phyloP scores from a whole-genome alignment of 106 monocot genomes.

The Dioscorea alata region DNA sequence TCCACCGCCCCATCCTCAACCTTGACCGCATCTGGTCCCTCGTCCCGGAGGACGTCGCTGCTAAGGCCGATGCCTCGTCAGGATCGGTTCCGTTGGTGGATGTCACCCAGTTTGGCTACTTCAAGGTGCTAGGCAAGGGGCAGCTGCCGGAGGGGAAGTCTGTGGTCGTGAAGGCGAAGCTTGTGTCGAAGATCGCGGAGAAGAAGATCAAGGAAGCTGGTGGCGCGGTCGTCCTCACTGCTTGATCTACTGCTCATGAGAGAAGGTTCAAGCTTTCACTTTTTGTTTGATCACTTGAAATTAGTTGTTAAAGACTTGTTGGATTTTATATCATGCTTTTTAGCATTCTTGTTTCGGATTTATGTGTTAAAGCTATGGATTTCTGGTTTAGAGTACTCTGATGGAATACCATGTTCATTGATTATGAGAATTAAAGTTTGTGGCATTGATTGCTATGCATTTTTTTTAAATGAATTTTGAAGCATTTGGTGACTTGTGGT shows the following conservation, averaged over 20 bases:
- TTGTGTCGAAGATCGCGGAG: slow-evolving; percentile 66
- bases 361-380: too few species aligned
- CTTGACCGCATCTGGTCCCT: slow-evolving; percentile 53
- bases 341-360: too few species aligned
- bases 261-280: too few species aligned
- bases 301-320: too few species aligned
- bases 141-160: slow-evolving; percentile 32
- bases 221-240: slow-evolving; percentile 73
- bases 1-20: slow-evolving; percentile 58
- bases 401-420: too few species aligned
- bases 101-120: slow-evolving; percentile 73
- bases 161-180: slow-evolving; percentile 72
- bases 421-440: too few species aligned
- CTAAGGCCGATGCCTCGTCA: slow-evolving; percentile 6
- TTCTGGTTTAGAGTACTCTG: too few species aligned
- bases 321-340: too few species aligned
- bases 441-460: too few species aligned
- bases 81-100: slow-evolving; percentile 49
- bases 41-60: slow-evolving; percentile 47
- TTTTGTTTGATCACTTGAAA: too few species aligned
- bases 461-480: too few species aligned
- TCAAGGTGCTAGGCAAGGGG: slow-evolving; percentile 91
- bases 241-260: slow-evolving; percentile 18
- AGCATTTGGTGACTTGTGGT: too few species aligned
- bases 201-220: slow-evolving; percentile 86